Percentiles rank a stretch among this genome's conserved stretches.
phyloP scores from a whole-genome alignment of 2,329 filamentous ascomycete genomes.

The Orbilia quercus region DNA sequence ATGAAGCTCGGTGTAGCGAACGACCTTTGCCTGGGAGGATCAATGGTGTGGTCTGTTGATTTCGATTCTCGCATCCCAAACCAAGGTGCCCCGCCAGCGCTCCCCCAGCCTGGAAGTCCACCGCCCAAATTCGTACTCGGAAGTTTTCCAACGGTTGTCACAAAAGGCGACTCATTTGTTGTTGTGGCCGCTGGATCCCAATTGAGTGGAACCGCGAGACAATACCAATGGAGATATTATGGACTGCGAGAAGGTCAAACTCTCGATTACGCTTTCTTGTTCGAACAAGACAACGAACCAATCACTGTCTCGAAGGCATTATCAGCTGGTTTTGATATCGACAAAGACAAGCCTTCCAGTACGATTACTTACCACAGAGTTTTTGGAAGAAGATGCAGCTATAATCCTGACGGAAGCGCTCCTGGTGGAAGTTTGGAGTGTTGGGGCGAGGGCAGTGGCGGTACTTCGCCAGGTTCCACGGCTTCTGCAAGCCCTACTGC shows the following conservation, averaged over 20 bases:
- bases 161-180: slow-evolving; percentile 20
- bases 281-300: slow-evolving; percentile 29
- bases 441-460: not conserved
- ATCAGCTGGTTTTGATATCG: slow-evolving; percentile 17
- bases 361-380: not conserved
- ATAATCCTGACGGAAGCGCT: slow-evolving; percentile 1
- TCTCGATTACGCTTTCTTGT: slow-evolving; percentile 18
- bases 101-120: slow-evolving; percentile 1
- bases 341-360: not conserved
- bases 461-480: not conserved
- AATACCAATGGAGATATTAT: slow-evolving; percentile 32
- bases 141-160: slow-evolving; percentile 11
- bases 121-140: slow-evolving; percentile 4
- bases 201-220: not conserved
- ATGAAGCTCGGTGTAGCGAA: slow-evolving; percentile 59
- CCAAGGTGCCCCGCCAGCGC: not conserved
- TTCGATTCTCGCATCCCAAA: slow-evolving; percentile 58
- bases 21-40: slow-evolving; percentile 60
- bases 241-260: slow-evolving; percentile 23
- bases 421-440: slow-evolving; percentile 9
- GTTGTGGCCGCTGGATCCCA: slow-evolving; percentile 18
- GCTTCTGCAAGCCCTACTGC: slow-evolving; percentile 4
- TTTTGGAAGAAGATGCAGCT: slow-evolving; percentile 26
- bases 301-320: slow-evolving; percentile 13
- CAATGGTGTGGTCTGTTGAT: slow-evolving; percentile 61